Percentiles rank a stretch among this genome's conserved stretches.
These are phyloP conservation scores for Sporisorium exsertum DNA, from an alignment of 1,284 basidiomycete species.

Conservation along the genomic window DNA sequence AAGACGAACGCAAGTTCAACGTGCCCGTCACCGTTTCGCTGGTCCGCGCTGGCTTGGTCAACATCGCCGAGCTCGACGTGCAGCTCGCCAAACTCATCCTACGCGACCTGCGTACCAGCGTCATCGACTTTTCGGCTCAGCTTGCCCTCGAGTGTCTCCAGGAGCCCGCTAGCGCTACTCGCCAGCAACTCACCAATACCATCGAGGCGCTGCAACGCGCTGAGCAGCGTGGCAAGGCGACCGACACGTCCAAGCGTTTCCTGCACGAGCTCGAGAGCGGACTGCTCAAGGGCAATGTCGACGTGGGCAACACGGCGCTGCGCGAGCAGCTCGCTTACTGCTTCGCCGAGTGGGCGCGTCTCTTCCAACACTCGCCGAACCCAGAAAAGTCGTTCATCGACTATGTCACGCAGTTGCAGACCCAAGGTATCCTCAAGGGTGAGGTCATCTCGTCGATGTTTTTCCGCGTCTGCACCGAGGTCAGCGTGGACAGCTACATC, in stretches of 20 bases:
- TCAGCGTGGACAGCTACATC: conserved; percentile 90
- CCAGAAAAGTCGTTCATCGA: conserved; percentile 95
- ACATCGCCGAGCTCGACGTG: conserved; percentile 83
- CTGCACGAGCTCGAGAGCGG: conserved; percentile 75
- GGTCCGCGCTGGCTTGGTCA: conserved; percentile 84
- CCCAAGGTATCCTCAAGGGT: conserved; percentile 93
- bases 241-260: conserved; percentile 77
- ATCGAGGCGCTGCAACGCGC: conserved; percentile 79
- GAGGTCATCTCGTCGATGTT: conserved; percentile 98
- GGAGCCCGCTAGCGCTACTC: conserved; percentile 78
- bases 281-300: conserved; percentile 68
- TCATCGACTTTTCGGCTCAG: conserved; percentile 85
- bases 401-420: conserved; percentile 96
- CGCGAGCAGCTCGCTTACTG: conserved; percentile 74
- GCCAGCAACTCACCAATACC: conserved; percentile 83
- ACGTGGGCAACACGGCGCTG: conserved; percentile 64
- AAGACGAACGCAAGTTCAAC: conserved; percentile 94
- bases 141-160: conserved; percentile 88
- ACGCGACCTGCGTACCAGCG: conserved; percentile 79
- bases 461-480: conserved; percentile 96
- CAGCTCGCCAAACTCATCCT: conserved; percentile 88
- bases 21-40: conserved; percentile 91
- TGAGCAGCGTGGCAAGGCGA: conserved; percentile 79
- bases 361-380: conserved; percentile 89
- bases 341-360: conserved; percentile 87